Percentiles rank a stretch among this genome's conserved stretches.
phyloP scores from a whole-genome alignment of 1,139 yeast species.

The Lodderomyces oxycetoniae region DNA sequence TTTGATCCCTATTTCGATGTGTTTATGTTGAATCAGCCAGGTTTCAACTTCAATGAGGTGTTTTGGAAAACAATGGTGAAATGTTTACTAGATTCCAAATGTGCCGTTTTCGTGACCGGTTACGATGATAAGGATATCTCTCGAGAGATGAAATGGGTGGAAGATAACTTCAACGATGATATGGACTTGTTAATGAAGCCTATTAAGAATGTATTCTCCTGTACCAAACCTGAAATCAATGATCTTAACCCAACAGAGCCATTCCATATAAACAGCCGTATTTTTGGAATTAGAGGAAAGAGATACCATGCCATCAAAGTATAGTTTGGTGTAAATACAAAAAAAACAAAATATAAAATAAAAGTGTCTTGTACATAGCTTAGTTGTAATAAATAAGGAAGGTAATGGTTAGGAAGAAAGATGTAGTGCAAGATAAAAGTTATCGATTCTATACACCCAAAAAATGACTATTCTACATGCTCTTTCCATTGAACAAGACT shows the following conservation, averaged over 20 bases:
- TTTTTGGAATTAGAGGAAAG: slow-evolving; percentile 93
- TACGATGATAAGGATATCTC: slow-evolving; percentile 70
- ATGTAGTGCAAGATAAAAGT: too few relatives aligned
- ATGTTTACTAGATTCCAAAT: slow-evolving; percentile 85
- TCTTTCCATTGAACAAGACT: too few relatives aligned
- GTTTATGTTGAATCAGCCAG: slow-evolving; percentile 94
- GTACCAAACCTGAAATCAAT: slow-evolving; percentile 91
- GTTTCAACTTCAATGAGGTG: slow-evolving; percentile 76
- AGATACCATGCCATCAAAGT: slow-evolving; percentile 77
- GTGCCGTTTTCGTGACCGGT: slow-evolving; percentile 88
- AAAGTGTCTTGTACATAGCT: slow-evolving; percentile 2
- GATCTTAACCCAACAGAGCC: slow-evolving; percentile 89
- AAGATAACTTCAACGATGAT: slow-evolving; percentile 48
- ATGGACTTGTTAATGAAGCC: slow-evolving; percentile 79
- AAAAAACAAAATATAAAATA: not conserved
- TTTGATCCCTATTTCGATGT: slow-evolving; percentile 94
- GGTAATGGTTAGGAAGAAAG: too few relatives aligned
- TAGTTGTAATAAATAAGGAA: not conserved
- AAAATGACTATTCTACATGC: too few relatives aligned
- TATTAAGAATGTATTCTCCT: slow-evolving; percentile 66
- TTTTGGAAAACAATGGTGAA: slow-evolving; percentile 82
- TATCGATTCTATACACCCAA: too few relatives aligned
- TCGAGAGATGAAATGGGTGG: slow-evolving; percentile 72
- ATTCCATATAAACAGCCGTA: slow-evolving; percentile 82
- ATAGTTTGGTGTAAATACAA: slow-evolving; percentile 4